These are phyloP conservation scores for Dysphania ambrosioides DNA, from an alignment of 148 eudicot genomes.

Conservation along the genomic window DNA sequence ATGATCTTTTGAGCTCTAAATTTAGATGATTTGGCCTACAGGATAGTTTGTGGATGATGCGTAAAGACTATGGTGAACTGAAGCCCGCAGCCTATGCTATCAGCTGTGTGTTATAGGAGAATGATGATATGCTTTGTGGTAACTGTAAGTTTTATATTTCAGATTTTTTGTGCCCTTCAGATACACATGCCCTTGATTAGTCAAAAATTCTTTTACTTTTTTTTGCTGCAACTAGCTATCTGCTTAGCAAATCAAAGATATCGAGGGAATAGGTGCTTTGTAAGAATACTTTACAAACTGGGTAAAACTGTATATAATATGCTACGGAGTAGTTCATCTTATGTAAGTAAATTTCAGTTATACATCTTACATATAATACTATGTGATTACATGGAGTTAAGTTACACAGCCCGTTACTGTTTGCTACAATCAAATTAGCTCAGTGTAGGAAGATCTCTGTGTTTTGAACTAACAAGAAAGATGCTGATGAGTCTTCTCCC, in stretches of 20 bases:
- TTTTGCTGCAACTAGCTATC: neutral
- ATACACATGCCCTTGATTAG: neutral
- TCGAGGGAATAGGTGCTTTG: neutral
- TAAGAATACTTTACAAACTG: neutral
- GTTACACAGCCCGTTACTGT: slow-evolving; percentile 10
- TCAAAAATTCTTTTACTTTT: neutral
- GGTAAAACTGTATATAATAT: neutral
- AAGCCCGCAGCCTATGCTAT: neutral
- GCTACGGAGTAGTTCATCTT: neutral
- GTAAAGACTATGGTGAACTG: neutral
- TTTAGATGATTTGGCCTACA: neutral
- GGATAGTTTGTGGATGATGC: slow-evolving; percentile 6
- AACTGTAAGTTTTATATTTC: neutral
- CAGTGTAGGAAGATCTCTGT: neutral
- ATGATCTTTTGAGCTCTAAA: neutral
- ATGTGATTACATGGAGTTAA: slow-evolving; percentile 13
- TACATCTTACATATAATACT: slow-evolving; percentile 4
- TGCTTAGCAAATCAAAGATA: neutral
- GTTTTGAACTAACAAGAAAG: neutral
- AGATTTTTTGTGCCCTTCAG: neutral
- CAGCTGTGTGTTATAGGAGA: neutral
- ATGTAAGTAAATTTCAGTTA: neutral
- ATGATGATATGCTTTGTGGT: slow-evolving; percentile 1
- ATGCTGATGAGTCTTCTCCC: neutral
- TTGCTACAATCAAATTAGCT: slow-evolving; percentile 11